These are phyloP conservation scores for Xylaria nigripes DNA, from an alignment of 495 filamentous ascomycete genomes.

Conservation along the genomic window DNA sequence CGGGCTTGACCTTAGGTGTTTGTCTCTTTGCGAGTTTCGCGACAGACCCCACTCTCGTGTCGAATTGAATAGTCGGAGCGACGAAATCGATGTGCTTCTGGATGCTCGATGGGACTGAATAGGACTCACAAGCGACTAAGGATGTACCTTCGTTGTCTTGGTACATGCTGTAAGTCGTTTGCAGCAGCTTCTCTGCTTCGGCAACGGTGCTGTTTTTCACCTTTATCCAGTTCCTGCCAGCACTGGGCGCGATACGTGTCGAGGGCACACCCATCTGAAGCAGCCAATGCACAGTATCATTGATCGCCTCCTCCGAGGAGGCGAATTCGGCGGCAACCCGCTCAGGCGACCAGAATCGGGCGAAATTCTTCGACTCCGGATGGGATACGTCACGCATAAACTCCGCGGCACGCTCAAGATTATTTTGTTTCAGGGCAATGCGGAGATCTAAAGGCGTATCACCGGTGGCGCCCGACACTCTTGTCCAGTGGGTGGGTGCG, in stretches of 20 bases:
- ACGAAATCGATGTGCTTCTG: conserved; percentile 21
- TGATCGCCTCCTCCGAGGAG: neutral
- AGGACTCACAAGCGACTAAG: conserved; percentile 42
- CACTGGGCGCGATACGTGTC: conserved; percentile 3
- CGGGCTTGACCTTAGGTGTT: neutral
- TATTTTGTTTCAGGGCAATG: conserved; percentile 26
- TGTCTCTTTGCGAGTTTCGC: neutral
- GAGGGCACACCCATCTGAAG: neutral
- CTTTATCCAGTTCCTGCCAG: neutral
- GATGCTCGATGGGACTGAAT: conserved; percentile 19
- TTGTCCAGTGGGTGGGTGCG: conserved; percentile 1
- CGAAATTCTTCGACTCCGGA: conserved; percentile 22
- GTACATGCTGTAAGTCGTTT: conserved; percentile 34
- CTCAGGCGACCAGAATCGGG: conserved; percentile 17
- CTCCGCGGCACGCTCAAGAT: conserved; percentile 25
- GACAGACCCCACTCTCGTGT: conserved; percentile 6
- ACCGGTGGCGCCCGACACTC: conserved; percentile 6
- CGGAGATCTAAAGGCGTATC: conserved; percentile 16
- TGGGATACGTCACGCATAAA: conserved; percentile 24
- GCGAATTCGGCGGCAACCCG: conserved; percentile 15
- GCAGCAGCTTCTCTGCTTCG: conserved; percentile 35
- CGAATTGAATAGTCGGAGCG: conserved; percentile 22
- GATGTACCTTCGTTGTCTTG: conserved; percentile 36
- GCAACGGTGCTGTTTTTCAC: conserved; percentile 6
- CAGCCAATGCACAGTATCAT: neutral